Evolutionary conservation across 2,329 filamentous ascomycete species (phyloP).

Genomic region (Colletotrichum plurivorum): DNA sequence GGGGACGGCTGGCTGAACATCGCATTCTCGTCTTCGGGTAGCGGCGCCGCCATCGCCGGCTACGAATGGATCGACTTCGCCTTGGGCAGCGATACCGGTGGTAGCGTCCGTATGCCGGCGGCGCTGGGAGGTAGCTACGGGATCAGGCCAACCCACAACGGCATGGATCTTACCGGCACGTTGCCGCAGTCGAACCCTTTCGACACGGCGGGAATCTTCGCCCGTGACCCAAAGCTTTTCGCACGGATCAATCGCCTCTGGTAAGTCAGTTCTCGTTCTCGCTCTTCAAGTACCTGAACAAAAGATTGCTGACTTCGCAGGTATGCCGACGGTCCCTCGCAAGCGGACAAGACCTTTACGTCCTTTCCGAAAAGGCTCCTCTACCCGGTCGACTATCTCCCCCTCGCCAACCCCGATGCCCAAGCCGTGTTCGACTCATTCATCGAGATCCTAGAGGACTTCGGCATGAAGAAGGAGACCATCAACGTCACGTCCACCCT

Average conservation of each 20-base stretch:
- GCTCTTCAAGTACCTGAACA: background rate
- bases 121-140: slow-evolving; percentile 36
- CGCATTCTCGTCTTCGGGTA: slow-evolving; percentile 54
- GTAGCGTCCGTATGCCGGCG: slow-evolving; percentile 39
- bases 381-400: slow-evolving; percentile 30
- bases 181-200: slow-evolving; percentile 36
- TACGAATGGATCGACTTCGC: slow-evolving; percentile 59
- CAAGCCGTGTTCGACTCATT: slow-evolving; percentile 30
- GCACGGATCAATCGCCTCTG: slow-evolving; percentile 3
- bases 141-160: slow-evolving; percentile 36
- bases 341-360: slow-evolving; percentile 6
- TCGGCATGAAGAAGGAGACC: slow-evolving; percentile 1
- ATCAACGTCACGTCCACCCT: slow-evolving; percentile 22
- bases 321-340: background rate
- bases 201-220: slow-evolving; percentile 38
- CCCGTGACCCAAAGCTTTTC: slow-evolving; percentile 37
- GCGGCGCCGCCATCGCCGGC: slow-evolving; percentile 52
- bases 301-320: background rate
- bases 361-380: slow-evolving; percentile 18
- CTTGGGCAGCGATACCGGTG: slow-evolving; percentile 45
- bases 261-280: background rate
- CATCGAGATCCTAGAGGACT: slow-evolving; percentile 17
- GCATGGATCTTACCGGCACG: slow-evolving; percentile 32
- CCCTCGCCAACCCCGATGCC: slow-evolving; percentile 21
- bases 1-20: slow-evolving; percentile 53